Base-by-base conservation (phyloP, 2,329 filamentous ascomycete species). In the Neopestalotiopsis clavispora region DNA sequence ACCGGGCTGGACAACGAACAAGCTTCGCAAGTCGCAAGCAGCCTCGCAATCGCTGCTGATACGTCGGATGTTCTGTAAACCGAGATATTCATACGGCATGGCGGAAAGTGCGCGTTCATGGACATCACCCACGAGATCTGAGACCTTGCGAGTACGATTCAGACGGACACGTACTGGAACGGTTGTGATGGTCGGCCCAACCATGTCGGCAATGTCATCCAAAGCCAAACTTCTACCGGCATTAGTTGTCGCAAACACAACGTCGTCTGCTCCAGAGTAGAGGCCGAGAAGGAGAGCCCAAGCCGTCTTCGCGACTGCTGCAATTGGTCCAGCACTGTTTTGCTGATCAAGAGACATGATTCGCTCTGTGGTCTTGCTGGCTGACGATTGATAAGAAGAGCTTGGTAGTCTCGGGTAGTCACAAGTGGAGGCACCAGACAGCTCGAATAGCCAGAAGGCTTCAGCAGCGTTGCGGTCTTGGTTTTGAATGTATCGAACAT, bases 111-210 rank as follows among this genome's bases (percentile, higher is more conserved):
- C 34, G 10, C 40, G 14, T 30, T 67, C 17, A 38, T 67, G 65
- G 4, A 60, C 52, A 20, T 40, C 65, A 52, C 38, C 20, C 3
- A 67, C 17, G 30, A 67, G 13, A 10, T 59, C 65, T 34, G n/a
- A 9, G 20, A 67, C 52, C 34, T 28, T 40, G 42, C 42, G 64
- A 5, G 20, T 40, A 4, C 34, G 30, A 14, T 45, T 56, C 3
- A 67, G 56, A 23, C 56, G 52, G 2, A 67, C 56, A 7, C 65
- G 65, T 10, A 67, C 56, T 12, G 65, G 65, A 4, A 67, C 56
- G 17, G 65, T 60, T 17, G 65, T 61, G 52, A 67, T 67, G n/a
- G 65, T 67, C 14, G 65, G 65, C 4, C 65, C 65, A 30, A 67
- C 57, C 52, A 67, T 67, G 4, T 67, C 65, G 12, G 52, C 65